These are phyloP conservation scores for Microcyclospora tardicrescens DNA, from an alignment of 2,329 filamentous ascomycete species.

Conservation along the genomic window DNA sequence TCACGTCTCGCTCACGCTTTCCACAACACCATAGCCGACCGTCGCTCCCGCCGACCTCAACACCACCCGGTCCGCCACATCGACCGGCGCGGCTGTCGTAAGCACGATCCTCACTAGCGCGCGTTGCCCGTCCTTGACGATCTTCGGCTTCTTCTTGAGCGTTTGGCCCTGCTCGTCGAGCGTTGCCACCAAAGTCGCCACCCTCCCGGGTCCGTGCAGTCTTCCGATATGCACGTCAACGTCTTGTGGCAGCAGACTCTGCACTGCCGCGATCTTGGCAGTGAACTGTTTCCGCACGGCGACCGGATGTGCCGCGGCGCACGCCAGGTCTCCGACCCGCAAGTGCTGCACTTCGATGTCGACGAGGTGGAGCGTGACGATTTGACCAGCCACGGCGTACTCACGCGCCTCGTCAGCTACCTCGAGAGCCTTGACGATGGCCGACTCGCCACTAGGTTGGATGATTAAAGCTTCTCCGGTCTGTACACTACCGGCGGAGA, in stretches of 20 bases:
- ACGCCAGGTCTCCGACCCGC: constrained; percentile 69
- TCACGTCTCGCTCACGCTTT: constrained; percentile 4
- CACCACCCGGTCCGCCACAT: constrained; percentile 67
- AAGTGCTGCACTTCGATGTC: constrained; percentile 73
- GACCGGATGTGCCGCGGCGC: constrained; percentile 49
- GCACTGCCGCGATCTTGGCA: constrained; percentile 77
- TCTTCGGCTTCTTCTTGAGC: constrained; percentile 69
- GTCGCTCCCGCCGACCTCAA: constrained; percentile 70
- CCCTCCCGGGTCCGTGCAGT: constrained; percentile 62
- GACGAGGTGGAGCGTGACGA: constrained; percentile 67
- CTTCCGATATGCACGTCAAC: constrained; percentile 82
- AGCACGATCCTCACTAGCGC: constrained; percentile 49
- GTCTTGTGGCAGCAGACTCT: constrained; percentile 75
- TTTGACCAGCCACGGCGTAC: constrained; percentile 89
- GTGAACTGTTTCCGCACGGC: constrained; percentile 60
- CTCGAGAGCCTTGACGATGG: constrained; percentile 69
- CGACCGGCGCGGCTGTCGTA: constrained; percentile 65
- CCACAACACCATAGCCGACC: constrained; percentile 74
- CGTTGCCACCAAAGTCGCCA: constrained; percentile 57
- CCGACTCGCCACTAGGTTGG: constrained; percentile 70
- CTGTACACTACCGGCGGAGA: constrained; percentile 75
- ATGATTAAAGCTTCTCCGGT: constrained; percentile 67
- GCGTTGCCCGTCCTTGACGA: constrained; percentile 67
- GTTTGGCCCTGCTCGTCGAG: constrained; percentile 64
- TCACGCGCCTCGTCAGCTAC: constrained; percentile 60